Base-by-base conservation (phyloP, 495 filamentous ascomycete genomes). In the Daldinia caldariorum region DNA sequence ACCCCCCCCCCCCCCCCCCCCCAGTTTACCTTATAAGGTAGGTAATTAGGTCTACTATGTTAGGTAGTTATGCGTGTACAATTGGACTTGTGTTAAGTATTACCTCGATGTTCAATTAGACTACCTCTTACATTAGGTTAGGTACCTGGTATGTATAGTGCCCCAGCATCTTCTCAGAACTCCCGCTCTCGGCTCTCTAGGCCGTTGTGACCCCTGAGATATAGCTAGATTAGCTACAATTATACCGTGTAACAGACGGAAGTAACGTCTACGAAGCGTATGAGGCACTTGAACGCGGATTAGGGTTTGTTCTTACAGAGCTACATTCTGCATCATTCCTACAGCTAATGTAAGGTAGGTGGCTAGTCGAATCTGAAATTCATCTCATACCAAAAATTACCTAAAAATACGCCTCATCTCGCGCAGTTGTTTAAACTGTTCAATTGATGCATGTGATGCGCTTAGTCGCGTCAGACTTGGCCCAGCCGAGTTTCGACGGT, bases 211-310 rank as follows among this genome's bases (percentile, higher is more conserved):
- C 50, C 51, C 50, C 49, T 12, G 53, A 62, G 50, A 26, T 26
- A 26, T 68, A 38, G 16, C 39, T 68, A 38, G 16, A 3, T 18
- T 69, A 58, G 37, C 16, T 39, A 22, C 16, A 51, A 53, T 32
- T 32, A 53, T 31, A 53, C 26, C n/a, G 49, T 20, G 49, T 16
- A 32, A 56, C 50, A 31, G 12, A 58, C 39, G 58, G 38, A 59
- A 58, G 61, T 65, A 66, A 57, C 62, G 64, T 62, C 43, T 45
- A 57, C 58, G 39, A 49, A 58, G 41, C 62, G 54, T 62, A 61
- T 61, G 60, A 70, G 55, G 39, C 61, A 47, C 43, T 7, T 13
- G 56, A 56, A 67, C 20, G 26, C 12, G 39, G 32, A 60, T 60
- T 53, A 32, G 58, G 61, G 38, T 49, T 34, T 53, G 38, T 43